phyloP scores from a whole-genome alignment of 805 yeast species.

The Starmerella gropengiesseri region DNA sequence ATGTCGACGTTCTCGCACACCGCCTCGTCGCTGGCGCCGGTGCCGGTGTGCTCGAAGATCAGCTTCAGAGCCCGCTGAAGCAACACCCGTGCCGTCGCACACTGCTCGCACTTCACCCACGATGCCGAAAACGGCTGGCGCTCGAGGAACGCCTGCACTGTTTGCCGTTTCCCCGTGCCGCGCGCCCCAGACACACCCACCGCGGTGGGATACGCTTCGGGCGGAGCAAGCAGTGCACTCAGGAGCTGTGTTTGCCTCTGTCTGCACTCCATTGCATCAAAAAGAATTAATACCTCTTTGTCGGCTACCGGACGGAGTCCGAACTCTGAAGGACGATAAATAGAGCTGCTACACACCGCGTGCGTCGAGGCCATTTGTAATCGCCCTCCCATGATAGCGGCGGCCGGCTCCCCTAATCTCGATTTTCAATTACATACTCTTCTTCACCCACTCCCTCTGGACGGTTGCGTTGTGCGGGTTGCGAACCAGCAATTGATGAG shows the following conservation, averaged over 20 bases:
- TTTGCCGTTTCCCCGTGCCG: constrained; percentile 39
- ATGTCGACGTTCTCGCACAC: constrained; percentile 36
- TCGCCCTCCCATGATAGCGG: no score
- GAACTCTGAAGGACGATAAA: no score
- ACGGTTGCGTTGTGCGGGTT: no score
- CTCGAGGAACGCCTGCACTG: constrained; percentile 31
- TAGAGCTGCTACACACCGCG: background rate
- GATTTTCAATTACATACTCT: no score
- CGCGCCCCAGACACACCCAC: constrained; percentile 40
- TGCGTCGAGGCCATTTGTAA: background rate
- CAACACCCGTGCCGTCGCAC: constrained; percentile 38
- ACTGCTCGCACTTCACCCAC: constrained; percentile 39
- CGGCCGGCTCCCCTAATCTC: no score
- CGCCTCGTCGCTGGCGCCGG: constrained; percentile 18
- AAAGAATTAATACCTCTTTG: no score
- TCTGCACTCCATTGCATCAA: constrained; percentile 15
- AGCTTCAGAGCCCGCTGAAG: constrained; percentile 38
- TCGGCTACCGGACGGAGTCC: no score
- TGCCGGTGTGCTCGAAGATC: constrained; percentile 30
- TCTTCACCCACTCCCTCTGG: no score
- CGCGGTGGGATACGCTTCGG: constrained; percentile 9
- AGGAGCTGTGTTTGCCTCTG: constrained; percentile 20
- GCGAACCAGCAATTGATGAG: no score
- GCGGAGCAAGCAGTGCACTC: constrained; percentile 17
- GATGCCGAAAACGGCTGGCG: constrained; percentile 25